phyloP scores from a whole-genome alignment of 1,139 yeast genomes.

The Saccharomyces hybrid region DNA sequence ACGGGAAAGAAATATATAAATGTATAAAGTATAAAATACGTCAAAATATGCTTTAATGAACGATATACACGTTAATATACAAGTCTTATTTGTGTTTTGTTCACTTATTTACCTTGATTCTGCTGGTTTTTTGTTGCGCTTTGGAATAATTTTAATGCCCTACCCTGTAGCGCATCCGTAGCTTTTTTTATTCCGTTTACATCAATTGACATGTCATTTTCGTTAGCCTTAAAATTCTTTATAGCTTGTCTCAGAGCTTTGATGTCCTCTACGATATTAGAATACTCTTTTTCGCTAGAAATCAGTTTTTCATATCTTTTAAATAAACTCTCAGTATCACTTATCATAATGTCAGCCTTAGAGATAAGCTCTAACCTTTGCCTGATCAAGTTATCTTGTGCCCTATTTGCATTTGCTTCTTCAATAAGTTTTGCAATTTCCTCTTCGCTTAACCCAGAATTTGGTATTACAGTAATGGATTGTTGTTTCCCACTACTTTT shows the following conservation, averaged over 20 bases:
- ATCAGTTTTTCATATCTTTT: conserved; percentile 35
- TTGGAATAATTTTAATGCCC: conserved; percentile 44
- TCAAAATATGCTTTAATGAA: neutral
- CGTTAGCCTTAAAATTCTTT: conserved; percentile 37
- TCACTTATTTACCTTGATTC: neutral
- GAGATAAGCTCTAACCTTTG: conserved; percentile 31
- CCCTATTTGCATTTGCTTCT: conserved; percentile 35
- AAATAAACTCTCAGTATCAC: conserved; percentile 48
- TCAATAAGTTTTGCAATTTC: conserved; percentile 51
- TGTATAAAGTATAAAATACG: neutral
- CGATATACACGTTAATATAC: neutral
- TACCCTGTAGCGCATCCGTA: conserved; percentile 45
- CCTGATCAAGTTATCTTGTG: conserved; percentile 29
- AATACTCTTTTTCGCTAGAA: conserved; percentile 36
- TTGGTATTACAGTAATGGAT: conserved; percentile 64
- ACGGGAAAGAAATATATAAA: neutral
- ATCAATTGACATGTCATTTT: conserved; percentile 30
- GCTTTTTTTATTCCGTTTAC: conserved; percentile 35
- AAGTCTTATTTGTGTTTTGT: neutral
- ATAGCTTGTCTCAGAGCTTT: conserved; percentile 28
- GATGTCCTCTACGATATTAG: conserved; percentile 25
- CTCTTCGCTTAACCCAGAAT: conserved; percentile 57
- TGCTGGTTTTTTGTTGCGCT: conserved; percentile 43
- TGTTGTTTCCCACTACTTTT: conserved; percentile 47
- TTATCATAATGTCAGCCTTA: conserved; percentile 48